phyloP scores from a whole-genome alignment of 768 basidiomycete genomes.

The Pleurotus pulmonarius region DNA sequence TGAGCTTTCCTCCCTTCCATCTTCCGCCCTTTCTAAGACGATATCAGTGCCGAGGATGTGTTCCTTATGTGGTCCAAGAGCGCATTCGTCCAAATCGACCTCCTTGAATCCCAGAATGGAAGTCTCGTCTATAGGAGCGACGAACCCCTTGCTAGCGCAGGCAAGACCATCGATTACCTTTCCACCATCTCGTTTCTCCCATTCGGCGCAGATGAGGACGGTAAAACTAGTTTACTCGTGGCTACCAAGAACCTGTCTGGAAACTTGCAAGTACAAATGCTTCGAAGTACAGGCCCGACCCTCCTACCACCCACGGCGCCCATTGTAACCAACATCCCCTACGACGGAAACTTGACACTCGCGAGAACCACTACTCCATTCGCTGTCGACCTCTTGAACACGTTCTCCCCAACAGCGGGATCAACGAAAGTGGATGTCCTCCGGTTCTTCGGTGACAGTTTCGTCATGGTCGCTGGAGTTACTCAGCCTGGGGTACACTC shows the following conservation, averaged over 20 bases:
- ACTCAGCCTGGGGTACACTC: constrained; percentile 2
- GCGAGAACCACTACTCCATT: constrained; percentile 1
- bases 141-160: not conserved
- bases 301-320: not conserved
- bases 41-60: constrained; percentile 4
- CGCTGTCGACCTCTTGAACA: constrained; percentile 1
- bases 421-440: constrained; percentile 2
- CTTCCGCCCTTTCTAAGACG: not conserved
- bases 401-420: not conserved
- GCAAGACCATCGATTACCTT: not conserved
- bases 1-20: not conserved
- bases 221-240: constrained; percentile 3
- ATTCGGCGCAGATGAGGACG: constrained; percentile 2
- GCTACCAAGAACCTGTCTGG: constrained; percentile 2
- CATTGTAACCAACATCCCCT: not conserved
- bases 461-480: not conserved
- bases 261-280: constrained; percentile 3
- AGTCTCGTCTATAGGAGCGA: not conserved
- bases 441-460: constrained; percentile 2
- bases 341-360: not conserved
- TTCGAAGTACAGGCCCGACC: constrained; percentile 3
- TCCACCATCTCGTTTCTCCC: not conserved
- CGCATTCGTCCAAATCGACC: not conserved
- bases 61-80: constrained; percentile 6
- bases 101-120: constrained; percentile 4